phyloP scores from a whole-genome alignment of 2,329 filamentous ascomycete genomes.

The Clarireedia sp. region DNA sequence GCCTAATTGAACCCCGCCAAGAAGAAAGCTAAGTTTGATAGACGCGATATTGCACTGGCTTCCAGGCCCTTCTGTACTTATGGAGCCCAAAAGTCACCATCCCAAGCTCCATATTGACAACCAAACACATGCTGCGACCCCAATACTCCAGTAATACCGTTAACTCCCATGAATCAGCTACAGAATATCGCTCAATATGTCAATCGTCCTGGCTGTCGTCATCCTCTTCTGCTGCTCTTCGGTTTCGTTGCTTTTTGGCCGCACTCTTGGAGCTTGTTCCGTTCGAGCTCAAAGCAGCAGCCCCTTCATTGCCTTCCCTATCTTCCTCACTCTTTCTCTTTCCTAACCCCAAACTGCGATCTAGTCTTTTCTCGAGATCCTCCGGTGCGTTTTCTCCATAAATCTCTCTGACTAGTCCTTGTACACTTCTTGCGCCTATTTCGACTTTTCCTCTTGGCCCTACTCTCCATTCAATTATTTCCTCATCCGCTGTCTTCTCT shows the following conservation, averaged over 20 bases:
- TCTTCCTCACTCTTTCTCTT: conserved; percentile 11
- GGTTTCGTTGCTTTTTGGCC: neutral
- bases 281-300: conserved; percentile 16
- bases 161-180: neutral
- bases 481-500: conserved; percentile 64
- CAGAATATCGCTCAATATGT: neutral
- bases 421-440: conserved; percentile 68
- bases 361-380: conserved; percentile 52
- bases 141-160: no score
- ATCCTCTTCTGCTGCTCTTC: neutral
- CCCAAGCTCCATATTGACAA: neutral
- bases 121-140: neutral
- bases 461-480: conserved; percentile 72
- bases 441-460: conserved; percentile 82
- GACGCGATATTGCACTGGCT: no score
- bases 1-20: no score
- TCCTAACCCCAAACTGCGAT: conserved; percentile 51
- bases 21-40: no score
- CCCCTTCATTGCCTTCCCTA: conserved; percentile 15
- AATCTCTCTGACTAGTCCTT: conserved; percentile 56
- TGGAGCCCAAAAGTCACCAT: no score
- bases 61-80: no score
- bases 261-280: conserved; percentile 5
- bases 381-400: conserved; percentile 44
- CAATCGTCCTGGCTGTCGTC: neutral